Evolutionary conservation across 306 rosid genomes (phyloP).

Genomic region (Glycyrrhiza uralensis): DNA sequence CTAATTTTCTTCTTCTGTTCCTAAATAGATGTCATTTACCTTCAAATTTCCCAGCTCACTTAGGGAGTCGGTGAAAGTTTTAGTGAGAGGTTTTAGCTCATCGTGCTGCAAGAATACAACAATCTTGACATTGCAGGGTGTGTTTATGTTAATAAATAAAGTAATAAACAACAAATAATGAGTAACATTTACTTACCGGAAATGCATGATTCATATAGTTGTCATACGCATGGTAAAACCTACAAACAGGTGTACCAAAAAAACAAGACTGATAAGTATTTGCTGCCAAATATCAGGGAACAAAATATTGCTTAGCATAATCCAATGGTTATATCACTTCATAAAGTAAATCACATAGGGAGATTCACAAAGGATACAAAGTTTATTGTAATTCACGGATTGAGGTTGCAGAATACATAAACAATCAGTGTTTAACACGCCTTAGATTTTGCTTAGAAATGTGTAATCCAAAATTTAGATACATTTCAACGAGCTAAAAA

Average conservation of each 20-base stretch:
- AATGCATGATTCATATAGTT: slow-evolving; percentile 88
- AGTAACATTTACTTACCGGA: slow-evolving; percentile 62
- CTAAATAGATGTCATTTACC: slow-evolving; percentile 36
- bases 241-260: slow-evolving; percentile 25
- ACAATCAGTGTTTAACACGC: neutral
- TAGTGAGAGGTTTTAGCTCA: slow-evolving; percentile 88
- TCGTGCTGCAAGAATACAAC: slow-evolving; percentile 66
- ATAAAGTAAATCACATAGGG: neutral
- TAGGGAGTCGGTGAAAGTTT: slow-evolving; percentile 80
- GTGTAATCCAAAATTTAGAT: neutral
- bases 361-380: neutral
- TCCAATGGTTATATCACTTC: neutral
- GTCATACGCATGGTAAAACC: slow-evolving; percentile 96
- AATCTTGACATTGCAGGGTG: slow-evolving; percentile 14
- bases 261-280: neutral
- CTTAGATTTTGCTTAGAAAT: neutral
- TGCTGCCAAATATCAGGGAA: neutral
- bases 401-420: neutral
- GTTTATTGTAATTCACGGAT: neutral
- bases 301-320: neutral
- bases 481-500: neutral
- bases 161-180: slow-evolving; percentile 5
- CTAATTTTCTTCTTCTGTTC: neutral
- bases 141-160: slow-evolving; percentile 1
- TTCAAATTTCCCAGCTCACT: slow-evolving; percentile 91